Evolutionary conservation across 179 eudicot species (phyloP).

Genomic region (Beta corolliflora): DNA sequence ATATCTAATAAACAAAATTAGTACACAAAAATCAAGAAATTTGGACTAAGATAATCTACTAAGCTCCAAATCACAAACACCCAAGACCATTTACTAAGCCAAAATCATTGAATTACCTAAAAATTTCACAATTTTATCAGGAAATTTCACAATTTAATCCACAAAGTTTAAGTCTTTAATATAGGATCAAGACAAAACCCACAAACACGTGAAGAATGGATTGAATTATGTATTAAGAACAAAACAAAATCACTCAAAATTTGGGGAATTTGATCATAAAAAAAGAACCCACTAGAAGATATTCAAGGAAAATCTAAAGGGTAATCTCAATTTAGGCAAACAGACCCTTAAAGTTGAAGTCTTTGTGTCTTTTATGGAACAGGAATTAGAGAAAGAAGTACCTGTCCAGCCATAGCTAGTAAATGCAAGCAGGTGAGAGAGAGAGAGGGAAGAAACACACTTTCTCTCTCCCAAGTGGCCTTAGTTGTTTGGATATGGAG

Average conservation of each 20-base stretch:
- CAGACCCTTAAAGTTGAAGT: conserved; percentile 18
- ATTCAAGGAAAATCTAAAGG: neutral
- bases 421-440: conserved; percentile 25
- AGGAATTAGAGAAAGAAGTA: conserved; percentile 14
- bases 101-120: neutral
- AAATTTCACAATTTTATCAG: neutral
- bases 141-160: too few species aligned
- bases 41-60: neutral
- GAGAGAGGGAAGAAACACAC: neutral
- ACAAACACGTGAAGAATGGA: neutral
- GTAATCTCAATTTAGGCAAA: neutral
- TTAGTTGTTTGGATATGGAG: conserved; percentile 3
- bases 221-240: neutral
- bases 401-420: conserved; percentile 17
- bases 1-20: neutral
- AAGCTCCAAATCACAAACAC: neutral
- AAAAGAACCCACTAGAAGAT: neutral
- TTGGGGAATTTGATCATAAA: neutral
- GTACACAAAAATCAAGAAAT: neutral
- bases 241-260: neutral
- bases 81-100: neutral
- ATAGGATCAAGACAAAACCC: neutral
- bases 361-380: neutral
- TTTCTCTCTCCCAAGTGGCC: conserved; percentile 9
- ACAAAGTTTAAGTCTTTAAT: neutral